Evolutionary conservation across 192 early-diverging fungal species (phyloP), one percentile per base, ranked within the genome.

Genomic region (Tieghemiomyces parasiticus): DNA sequence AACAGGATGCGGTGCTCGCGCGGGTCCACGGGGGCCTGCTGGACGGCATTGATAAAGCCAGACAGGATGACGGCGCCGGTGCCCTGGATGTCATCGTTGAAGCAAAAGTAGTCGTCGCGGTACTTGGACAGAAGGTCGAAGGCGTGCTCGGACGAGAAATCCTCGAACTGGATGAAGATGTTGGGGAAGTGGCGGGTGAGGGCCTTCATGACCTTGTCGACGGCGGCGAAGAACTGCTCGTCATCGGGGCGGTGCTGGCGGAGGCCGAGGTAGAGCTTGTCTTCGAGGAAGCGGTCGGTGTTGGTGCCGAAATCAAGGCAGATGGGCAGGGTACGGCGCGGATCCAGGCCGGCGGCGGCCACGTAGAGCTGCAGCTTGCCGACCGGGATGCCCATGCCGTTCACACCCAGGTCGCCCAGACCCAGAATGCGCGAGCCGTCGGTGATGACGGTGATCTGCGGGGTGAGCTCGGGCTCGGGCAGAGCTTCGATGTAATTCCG

Each of bases 81-180:
- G 35, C 91, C 88, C 65, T 91, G 89, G 60, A 93, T 91, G 63
- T 93, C 90, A 60, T 98, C 95, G 71, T 98, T 98, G 71, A 98
- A 98, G 70, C 82, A 88, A 54, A 88, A 79, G 35, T 81, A 83
- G 24, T 76, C 71, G 63, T 83, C 50, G 59, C 87, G 79, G 71
- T 92, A 92, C 58, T 84, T 77, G 22, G 83, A 79, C 48, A 97
- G 71, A 31, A 92, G 72, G 20, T 78, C 85, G 67, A 95, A 94
- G 12, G 94, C 88, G 52, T 95, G 91, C 62, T 91, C 90, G 12
- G 88, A 86, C 26, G 87, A 89, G 62, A 92, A 98, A 67, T 97
- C 95, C 71, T 97, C 95, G 52, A 95, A 96, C 72, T 97, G 95
- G 52, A 97, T 84, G 25, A 97, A 76, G 62, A 91, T 66, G 44